These are phyloP conservation scores for Saccharomyces mikatae DNA, from an alignment of 805 yeast genomes.

Conservation along the genomic window DNA sequence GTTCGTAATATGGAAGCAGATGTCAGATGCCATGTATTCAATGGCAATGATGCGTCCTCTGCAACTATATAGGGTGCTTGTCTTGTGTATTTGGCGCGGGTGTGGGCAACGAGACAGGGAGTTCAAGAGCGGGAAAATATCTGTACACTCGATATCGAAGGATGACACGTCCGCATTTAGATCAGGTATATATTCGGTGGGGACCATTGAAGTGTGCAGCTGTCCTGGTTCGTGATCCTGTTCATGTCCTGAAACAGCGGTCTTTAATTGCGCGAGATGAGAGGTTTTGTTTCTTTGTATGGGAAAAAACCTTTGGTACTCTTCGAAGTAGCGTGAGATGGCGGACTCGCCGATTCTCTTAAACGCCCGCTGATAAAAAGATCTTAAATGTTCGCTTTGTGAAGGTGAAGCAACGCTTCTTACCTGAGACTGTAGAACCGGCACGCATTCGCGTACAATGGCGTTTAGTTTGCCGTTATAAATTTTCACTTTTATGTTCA, in stretches of 20 bases:
- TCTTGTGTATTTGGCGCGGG: neutral
- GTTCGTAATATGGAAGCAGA: neutral
- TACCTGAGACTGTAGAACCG: neutral
- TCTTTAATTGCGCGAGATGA: neutral
- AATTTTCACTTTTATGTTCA: slow-evolving; percentile 14
- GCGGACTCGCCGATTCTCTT: neutral
- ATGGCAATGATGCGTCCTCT: slow-evolving; percentile 7
- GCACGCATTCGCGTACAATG: slow-evolving; percentile 14
- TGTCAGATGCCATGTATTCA: neutral
- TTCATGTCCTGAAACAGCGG: neutral
- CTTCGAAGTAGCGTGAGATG: neutral
- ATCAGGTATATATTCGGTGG: neutral
- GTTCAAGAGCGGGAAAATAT: neutral
- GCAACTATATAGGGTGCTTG: neutral
- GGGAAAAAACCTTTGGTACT: neutral
- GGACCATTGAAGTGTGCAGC: neutral
- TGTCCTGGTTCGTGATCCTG: neutral
- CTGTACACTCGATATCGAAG: neutral
- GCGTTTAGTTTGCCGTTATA: slow-evolving; percentile 18
- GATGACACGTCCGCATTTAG: neutral
- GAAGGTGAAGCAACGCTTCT: neutral
- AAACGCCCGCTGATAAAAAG: neutral
- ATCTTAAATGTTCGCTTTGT: neutral
- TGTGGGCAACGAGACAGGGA: neutral
- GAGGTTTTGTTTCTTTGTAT: neutral